Evolutionary conservation across 257 asterid genomes (phyloP).

Genomic region (Capsicum chinense): DNA sequence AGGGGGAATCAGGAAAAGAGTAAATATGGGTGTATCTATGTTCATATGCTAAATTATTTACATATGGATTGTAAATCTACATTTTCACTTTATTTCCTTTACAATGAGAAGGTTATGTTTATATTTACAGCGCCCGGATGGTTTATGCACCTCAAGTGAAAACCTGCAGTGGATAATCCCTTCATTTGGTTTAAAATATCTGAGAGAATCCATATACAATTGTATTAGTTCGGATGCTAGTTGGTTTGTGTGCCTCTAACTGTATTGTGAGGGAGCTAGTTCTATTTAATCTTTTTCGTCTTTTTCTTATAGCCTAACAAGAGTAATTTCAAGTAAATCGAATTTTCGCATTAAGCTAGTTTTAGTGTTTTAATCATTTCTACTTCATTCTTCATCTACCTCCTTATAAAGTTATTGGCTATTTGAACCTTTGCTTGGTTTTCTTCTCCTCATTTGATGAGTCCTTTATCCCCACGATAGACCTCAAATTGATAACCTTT

Average conservation of each 20-base stretch:
- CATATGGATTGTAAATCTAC: neutral
- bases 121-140: neutral
- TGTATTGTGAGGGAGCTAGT: neutral
- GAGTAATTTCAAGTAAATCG: conserved; percentile 8
- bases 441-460: conserved; percentile 13
- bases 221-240: neutral
- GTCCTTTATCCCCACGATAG: neutral
- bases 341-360: neutral
- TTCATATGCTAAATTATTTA: conserved; percentile 3
- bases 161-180: neutral
- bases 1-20: neutral
- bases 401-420: neutral
- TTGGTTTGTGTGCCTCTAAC: neutral
- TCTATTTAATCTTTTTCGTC: neutral
- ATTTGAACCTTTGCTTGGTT: conserved; percentile 1
- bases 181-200: neutral
- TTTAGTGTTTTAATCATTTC: conserved; percentile 6
- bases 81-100: neutral
- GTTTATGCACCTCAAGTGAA: neutral
- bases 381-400: conserved; percentile 7
- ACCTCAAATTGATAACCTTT: conserved; percentile 20
- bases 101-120: neutral
- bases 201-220: neutral
- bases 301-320: neutral
- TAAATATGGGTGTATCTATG: neutral